phyloP scores from a whole-genome alignment of 108 stramenopile genomes.

The Aureococcus anophagefferens region DNA sequence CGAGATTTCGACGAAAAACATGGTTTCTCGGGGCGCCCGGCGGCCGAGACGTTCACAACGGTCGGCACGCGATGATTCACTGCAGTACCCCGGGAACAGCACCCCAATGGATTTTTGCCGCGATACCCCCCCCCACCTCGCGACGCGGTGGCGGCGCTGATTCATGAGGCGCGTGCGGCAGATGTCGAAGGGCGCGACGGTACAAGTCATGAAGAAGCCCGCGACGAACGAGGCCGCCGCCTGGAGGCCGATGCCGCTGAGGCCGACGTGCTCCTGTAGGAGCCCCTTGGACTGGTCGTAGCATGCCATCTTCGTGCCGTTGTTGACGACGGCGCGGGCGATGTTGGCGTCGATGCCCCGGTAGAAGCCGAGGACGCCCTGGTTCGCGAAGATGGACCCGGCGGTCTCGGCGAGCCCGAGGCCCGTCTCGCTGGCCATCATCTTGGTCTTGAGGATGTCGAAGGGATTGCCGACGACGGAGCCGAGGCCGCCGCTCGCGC shows the following conservation, averaged over 20 bases:
- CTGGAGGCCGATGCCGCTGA: conserved; percentile 54
- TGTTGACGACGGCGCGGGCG: neutral
- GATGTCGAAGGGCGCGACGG: conserved; percentile 68
- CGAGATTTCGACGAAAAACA: no score
- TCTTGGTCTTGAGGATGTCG: conserved; percentile 53
- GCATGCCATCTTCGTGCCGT: neutral
- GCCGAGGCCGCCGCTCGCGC: conserved; percentile 71
- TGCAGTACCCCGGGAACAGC: no score
- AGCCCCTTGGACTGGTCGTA: neutral
- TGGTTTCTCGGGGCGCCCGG: no score
- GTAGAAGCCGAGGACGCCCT: conserved; percentile 63
- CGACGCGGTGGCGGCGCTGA: no score
- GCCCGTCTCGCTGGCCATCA: conserved; percentile 76
- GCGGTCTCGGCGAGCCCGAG: conserved; percentile 61
- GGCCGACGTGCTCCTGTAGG: conserved; percentile 6
- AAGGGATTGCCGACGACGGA: conserved; percentile 69
- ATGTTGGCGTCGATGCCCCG: conserved; percentile 63
- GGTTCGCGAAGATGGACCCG: conserved; percentile 52
- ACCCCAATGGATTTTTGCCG: no score
- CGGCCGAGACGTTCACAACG: no score
- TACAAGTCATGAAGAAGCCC: conserved; percentile 86
- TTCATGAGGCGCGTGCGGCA: conserved; percentile 62
- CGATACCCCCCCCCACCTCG: no score
- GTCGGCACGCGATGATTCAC: no score
- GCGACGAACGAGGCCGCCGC: conserved; percentile 65